A percentile compares a stretch with the other conserved stretches of the same genome.
Conservation (phyloP, 2,329 filamentous ascomycete species). For the Chaetoscypha palmicola region DNA sequence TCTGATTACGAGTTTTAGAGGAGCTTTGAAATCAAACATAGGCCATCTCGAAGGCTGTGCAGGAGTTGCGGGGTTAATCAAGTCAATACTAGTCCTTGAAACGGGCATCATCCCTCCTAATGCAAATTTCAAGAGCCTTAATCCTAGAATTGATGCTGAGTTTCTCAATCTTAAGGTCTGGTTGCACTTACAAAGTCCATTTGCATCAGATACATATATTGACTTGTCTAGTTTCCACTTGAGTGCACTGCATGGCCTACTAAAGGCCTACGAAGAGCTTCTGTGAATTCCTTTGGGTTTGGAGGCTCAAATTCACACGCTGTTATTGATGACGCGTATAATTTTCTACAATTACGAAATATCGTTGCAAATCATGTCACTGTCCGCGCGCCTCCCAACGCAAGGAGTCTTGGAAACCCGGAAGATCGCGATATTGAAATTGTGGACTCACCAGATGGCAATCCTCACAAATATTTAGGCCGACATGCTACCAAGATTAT, state of each 20-base stretch:
- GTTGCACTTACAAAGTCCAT: neutral
- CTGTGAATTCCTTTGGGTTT: constrained; percentile 25
- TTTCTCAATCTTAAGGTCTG: constrained; percentile 27
- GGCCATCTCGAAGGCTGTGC: constrained; percentile 31
- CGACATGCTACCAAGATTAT: neutral
- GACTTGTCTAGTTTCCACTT: constrained; percentile 8
- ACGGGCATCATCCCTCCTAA: constrained; percentile 36
- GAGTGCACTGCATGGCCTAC: constrained; percentile 10
- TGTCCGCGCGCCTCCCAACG: neutral
- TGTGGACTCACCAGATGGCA: neutral
- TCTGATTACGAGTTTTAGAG: neutral
- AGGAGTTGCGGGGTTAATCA: constrained; percentile 34
- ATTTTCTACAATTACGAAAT: constrained; percentile 3
- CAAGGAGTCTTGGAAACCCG: too few species aligned
- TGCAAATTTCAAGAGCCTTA: constrained; percentile 33
- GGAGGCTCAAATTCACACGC: constrained; percentile 21
- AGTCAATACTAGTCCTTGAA: constrained; percentile 35
- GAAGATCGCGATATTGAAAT: neutral
- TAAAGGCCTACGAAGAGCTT: constrained; percentile 12
- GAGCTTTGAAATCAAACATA: constrained; percentile 32
- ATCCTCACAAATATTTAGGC: too few species aligned
- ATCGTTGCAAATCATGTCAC: constrained; percentile 3
- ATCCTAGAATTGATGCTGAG: constrained; percentile 26
- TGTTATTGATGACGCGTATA: constrained; percentile 24
- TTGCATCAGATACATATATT: neutral